phyloP scores from a whole-genome alignment of 805 yeast genomes.

The Brettanomyces anomalus region DNA sequence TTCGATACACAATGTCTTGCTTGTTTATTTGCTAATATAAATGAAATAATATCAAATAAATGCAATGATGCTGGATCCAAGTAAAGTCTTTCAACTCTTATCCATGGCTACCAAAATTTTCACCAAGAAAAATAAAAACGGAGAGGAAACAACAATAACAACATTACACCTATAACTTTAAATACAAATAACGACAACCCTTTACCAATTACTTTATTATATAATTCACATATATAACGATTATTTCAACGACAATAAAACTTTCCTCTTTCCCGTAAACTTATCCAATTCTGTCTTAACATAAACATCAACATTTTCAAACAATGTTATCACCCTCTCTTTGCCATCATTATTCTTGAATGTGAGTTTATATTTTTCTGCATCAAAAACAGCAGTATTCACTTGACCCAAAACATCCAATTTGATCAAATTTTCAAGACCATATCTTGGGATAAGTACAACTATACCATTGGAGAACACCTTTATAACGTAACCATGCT shows the following conservation, averaged over 20 bases:
- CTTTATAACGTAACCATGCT: constrained; percentile 86
- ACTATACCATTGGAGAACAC: constrained; percentile 93
- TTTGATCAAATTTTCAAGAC: constrained; percentile 88
- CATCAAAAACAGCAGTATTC: constrained; percentile 58
- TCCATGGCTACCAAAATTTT: no score
- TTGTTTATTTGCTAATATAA: no score
- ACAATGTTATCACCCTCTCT: constrained; percentile 43
- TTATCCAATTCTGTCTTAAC: constrained; percentile 80
- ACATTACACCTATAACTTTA: neutral
- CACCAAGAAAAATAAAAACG: neutral
- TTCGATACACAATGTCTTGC: neutral
- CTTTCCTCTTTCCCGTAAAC: constrained; percentile 86
- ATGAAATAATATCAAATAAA: no score
- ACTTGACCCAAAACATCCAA: constrained; percentile 65
- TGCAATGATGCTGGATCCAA: no score
- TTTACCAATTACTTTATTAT: neutral
- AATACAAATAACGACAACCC: neutral
- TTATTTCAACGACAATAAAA: constrained; percentile 56
- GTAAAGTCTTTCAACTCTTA: neutral
- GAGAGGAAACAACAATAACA: neutral
- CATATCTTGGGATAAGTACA: constrained; percentile 89
- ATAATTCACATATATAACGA: neutral
- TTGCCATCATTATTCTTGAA: constrained; percentile 38
- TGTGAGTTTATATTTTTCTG: constrained; percentile 62
- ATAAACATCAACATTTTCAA: constrained; percentile 78